Conservation (phyloP, 768 basidiomycete species). For the Kwoniella sp. region DNA sequence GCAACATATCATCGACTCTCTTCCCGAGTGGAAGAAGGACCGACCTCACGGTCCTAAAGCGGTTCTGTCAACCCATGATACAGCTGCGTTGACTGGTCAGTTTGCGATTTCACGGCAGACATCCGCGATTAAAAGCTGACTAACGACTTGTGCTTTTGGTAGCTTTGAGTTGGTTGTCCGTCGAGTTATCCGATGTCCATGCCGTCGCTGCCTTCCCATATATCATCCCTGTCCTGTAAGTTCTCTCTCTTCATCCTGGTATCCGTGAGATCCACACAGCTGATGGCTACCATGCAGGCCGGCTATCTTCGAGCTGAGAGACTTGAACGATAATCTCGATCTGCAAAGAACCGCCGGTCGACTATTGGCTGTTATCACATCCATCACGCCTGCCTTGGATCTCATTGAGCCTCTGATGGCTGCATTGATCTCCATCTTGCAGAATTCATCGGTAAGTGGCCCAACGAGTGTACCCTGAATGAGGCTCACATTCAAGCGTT, state of each 20-base stretch:
- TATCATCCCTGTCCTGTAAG: slow-evolving; percentile 73
- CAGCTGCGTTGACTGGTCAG: slow-evolving; percentile 80
- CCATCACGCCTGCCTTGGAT: slow-evolving; percentile 70
- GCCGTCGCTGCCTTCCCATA: slow-evolving; percentile 78
- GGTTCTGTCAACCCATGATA: slow-evolving; percentile 85
- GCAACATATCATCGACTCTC: slow-evolving; percentile 62
- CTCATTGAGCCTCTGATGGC: slow-evolving; percentile 71
- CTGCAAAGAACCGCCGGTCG: slow-evolving; percentile 77
- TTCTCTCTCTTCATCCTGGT: slow-evolving; percentile 26
- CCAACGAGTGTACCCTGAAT: no score
- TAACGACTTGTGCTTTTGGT: slow-evolving; percentile 28
- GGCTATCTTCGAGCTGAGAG: slow-evolving; percentile 85
- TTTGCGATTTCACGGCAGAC: background rate
- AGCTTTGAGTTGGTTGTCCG: slow-evolving; percentile 81
- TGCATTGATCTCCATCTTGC: slow-evolving; percentile 74
- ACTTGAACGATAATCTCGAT: slow-evolving; percentile 78
- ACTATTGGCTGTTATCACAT: slow-evolving; percentile 78
- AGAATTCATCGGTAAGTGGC: slow-evolving; percentile 69
- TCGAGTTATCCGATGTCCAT: slow-evolving; percentile 71
- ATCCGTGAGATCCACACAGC: slow-evolving; percentile 1
- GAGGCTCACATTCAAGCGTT: background rate
- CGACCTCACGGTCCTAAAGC: slow-evolving; percentile 83
- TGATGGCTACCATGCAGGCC: slow-evolving; percentile 61
- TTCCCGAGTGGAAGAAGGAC: slow-evolving; percentile 72
- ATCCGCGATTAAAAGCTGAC: no score